phyloP scores from a whole-genome alignment of 2,329 filamentous ascomycete genomes.

The Fusarium fujikuroi region DNA sequence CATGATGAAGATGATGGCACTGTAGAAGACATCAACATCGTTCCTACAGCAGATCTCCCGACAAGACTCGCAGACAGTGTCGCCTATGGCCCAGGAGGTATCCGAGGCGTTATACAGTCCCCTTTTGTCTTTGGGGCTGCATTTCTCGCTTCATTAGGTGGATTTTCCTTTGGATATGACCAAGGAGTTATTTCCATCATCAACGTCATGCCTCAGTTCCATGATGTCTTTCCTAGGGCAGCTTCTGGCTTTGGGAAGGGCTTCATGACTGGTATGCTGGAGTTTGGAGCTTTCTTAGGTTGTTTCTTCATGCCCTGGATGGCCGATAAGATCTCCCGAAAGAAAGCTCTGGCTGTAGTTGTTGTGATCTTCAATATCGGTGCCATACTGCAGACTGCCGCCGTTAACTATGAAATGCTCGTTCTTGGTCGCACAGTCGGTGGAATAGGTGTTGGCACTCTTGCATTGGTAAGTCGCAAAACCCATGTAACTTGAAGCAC shows the following conservation, averaged over 20 bases:
- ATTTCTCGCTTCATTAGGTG: conserved; percentile 50
- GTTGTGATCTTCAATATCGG: conserved; percentile 40
- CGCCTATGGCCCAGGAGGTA: background rate
- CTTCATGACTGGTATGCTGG: conserved; percentile 56
- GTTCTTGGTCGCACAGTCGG: conserved; percentile 43
- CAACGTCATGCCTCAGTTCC: conserved; percentile 57
- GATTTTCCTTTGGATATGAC: conserved; percentile 37
- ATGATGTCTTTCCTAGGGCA: conserved; percentile 47
- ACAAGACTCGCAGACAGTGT: background rate
- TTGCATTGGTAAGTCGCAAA: conserved; percentile 51
- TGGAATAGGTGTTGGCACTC: conserved; percentile 59
- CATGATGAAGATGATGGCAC: background rate
- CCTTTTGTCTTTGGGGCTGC: conserved; percentile 52
- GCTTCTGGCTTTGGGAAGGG: conserved; percentile 51
- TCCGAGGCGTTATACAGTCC: background rate
- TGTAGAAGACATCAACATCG: background rate
- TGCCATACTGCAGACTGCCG: conserved; percentile 38
- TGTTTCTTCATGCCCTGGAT: conserved; percentile 38
- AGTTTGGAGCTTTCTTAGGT: conserved; percentile 62
- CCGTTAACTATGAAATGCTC: conserved; percentile 22
- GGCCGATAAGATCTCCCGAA: conserved; percentile 41
- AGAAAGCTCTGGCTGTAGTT: conserved; percentile 40
- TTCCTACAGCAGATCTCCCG: background rate
- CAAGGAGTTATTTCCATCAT: conserved; percentile 54
- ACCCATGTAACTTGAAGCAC: background rate